A percentile compares a stretch with the other conserved stretches of the same genome.
Conservation (phyloP, 306 rosid genomes). For the Castanopsis chinensis region DNA sequence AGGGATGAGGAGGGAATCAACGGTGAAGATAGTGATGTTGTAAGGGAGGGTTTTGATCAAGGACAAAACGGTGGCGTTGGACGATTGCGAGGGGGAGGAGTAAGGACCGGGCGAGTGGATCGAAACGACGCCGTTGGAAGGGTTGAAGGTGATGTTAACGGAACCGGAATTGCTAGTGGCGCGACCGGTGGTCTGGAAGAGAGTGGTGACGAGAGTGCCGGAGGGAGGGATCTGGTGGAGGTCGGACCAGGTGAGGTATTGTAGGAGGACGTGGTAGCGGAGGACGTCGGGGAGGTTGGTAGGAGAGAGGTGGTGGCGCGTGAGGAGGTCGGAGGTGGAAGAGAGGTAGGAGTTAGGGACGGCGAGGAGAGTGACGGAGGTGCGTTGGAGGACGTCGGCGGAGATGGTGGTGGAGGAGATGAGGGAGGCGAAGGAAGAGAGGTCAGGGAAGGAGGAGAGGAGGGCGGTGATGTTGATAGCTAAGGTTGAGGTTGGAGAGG, state of each 20-base stretch:
- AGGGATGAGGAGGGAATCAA: slow-evolving; percentile 72
- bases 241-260: slow-evolving; percentile 69
- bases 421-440: slow-evolving; percentile 68
- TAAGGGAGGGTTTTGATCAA: slow-evolving; percentile 74
- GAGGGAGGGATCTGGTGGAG: slow-evolving; percentile 63
- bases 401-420: slow-evolving; percentile 50
- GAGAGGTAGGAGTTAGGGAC: slow-evolving; percentile 72
- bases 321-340: slow-evolving; percentile 47
- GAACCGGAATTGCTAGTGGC: slow-evolving; percentile 79
- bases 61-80: slow-evolving; percentile 61
- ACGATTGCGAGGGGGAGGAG: slow-evolving; percentile 33
- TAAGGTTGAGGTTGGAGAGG: slow-evolving; percentile 27
- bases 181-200: slow-evolving; percentile 93
- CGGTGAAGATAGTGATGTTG: slow-evolving; percentile 75
- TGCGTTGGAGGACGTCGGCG: slow-evolving; percentile 60
- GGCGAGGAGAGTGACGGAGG: slow-evolving; percentile 84
- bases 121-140: slow-evolving; percentile 42
- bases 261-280: slow-evolving; percentile 93
- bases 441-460: slow-evolving; percentile 70
- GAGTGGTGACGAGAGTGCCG: slow-evolving; percentile 86
- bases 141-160: slow-evolving; percentile 74
- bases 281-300: slow-evolving; percentile 72
- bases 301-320: slow-evolving; percentile 54
- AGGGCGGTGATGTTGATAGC: slow-evolving; percentile 71
- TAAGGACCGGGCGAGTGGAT: slow-evolving; percentile 61